These are phyloP conservation scores for Chlorella sp. DNA, from an alignment of 139 green algal species.

Conservation along the genomic window DNA sequence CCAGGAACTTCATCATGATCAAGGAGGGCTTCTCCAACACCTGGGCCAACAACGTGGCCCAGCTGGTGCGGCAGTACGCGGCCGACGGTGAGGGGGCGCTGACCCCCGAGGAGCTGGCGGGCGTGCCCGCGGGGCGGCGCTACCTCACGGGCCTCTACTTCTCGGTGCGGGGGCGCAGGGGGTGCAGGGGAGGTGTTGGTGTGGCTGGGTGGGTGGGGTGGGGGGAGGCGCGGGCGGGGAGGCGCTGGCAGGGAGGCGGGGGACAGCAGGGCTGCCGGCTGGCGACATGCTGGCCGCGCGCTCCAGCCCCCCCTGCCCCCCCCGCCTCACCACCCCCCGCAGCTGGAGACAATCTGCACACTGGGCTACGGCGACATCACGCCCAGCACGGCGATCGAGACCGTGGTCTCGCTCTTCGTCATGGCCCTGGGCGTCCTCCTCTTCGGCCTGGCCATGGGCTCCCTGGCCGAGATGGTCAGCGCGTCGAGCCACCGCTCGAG, in stretches of 20 bases:
- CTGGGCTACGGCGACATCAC: constrained; percentile 16
- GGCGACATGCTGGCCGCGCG: too few relatives aligned
- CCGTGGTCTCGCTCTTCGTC: background rate
- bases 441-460: constrained; percentile 24
- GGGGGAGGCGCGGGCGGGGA: too few relatives aligned
- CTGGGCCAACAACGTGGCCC: constrained; percentile 4
- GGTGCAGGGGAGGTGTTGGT: background rate
- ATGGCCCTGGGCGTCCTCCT: constrained; percentile 14
- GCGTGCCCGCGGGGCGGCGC: background rate
- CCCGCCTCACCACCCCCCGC: too few relatives aligned
- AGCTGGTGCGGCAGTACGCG: constrained; percentile 11
- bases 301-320: too few relatives aligned
- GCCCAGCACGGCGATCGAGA: background rate
- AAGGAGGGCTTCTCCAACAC: constrained; percentile 1
- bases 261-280: too few relatives aligned
- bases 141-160: constrained; percentile 3
- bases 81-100: background rate
- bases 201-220: background rate
- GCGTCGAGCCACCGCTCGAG: constrained; percentile 22
- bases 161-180: too few relatives aligned
- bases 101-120: constrained; percentile 7
- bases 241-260: too few relatives aligned
- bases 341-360: too few relatives aligned
- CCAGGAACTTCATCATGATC: constrained; percentile 30
- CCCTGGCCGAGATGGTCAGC: constrained; percentile 11